A percentile compares a stretch with the other conserved stretches of the same genome.
phyloP scores from a whole-genome alignment of 1,284 basidiomycete genomes.

The Fomitopsis schrenkii region DNA sequence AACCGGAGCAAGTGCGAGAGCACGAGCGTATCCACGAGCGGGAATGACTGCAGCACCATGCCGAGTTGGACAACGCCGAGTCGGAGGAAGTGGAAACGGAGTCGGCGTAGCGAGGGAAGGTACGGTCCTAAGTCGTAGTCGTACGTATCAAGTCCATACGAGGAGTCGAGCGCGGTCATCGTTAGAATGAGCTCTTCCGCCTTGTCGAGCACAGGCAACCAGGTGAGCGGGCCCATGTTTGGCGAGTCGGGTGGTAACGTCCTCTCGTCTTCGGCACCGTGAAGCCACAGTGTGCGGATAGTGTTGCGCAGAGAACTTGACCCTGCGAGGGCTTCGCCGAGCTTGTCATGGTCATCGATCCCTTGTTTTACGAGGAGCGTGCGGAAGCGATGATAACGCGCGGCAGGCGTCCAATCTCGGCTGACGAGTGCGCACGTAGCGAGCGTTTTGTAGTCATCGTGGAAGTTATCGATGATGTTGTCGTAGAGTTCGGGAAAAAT shows the following conservation, averaged over 20 bases:
- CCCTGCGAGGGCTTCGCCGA: not conserved
- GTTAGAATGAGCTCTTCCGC: not conserved
- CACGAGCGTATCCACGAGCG: not conserved
- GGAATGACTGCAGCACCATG: not conserved
- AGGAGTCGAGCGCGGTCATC: not conserved
- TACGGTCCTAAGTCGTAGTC: not conserved
- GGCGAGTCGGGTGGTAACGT: not conserved
- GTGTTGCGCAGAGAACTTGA: not conserved
- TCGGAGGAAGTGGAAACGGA: not conserved
- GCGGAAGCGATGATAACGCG: slow-evolving; percentile 24
- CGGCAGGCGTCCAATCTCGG: slow-evolving; percentile 14
- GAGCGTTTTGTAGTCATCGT: slow-evolving; percentile 15
- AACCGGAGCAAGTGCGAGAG: not conserved
- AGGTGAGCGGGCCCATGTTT: not conserved
- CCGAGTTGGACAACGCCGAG: not conserved
- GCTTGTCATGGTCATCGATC: not conserved
- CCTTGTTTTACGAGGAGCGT: not conserved
- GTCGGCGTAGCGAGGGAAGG: not conserved
- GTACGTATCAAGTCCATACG: not conserved
- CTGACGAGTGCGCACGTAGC: slow-evolving; percentile 11
- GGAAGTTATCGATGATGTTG: slow-evolving; percentile 18
- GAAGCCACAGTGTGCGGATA: not conserved
- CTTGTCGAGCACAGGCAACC: not conserved
- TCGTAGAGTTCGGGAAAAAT: slow-evolving; percentile 17
- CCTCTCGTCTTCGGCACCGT: not conserved